Base-by-base conservation (phyloP, 73 alveolate genomes). In the Breviolum minutum region DNA sequence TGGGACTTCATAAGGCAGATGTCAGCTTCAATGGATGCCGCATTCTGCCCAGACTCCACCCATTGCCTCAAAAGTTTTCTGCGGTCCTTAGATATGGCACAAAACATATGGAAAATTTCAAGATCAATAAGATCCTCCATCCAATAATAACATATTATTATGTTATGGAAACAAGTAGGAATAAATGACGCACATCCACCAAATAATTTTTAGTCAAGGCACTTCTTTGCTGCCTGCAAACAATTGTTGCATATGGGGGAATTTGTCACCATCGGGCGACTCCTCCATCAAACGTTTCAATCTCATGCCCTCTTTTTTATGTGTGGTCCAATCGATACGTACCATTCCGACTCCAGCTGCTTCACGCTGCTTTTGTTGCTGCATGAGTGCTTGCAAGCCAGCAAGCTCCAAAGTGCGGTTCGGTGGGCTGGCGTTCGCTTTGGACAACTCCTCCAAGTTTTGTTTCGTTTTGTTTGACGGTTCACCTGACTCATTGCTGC, bases 261-360 rank as follows among this genome's bases (percentile, higher is more conserved):
- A 77, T 1, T 29, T 29, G 87, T 64, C 87, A 8, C 87, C 87
- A 8, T 77, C 87, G 11, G 20, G 20, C 8, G 87, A 77, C 63
- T 77, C 87, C 87, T 77, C 87, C 62, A 77, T 24, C 64, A 77
- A 77, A 8, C 87, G 87, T 10, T 77, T 77, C 27, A 77, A 63
- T 13, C 87, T 61, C 87, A 77, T 77, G 32, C 87, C 87, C 63
- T 77, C 87, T 29, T 77, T 77, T 0, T n/a, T 6, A 30, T 77
- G 87, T 13, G 87, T 29, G 26, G 40, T 17, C 81, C 81, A 71
- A 30, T 71, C 26, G 40, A 71, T 20, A 8, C 40, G 19, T 6
- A 20, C 81, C 19, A 22, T 54, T 17, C 40, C 13, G 3, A 0
- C 11, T 17, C 5, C 13, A n/a, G 19, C 40, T 8, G 30, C 30